Conservation (phyloP, 345 rosid species). For the Citrus sinensis region DNA sequence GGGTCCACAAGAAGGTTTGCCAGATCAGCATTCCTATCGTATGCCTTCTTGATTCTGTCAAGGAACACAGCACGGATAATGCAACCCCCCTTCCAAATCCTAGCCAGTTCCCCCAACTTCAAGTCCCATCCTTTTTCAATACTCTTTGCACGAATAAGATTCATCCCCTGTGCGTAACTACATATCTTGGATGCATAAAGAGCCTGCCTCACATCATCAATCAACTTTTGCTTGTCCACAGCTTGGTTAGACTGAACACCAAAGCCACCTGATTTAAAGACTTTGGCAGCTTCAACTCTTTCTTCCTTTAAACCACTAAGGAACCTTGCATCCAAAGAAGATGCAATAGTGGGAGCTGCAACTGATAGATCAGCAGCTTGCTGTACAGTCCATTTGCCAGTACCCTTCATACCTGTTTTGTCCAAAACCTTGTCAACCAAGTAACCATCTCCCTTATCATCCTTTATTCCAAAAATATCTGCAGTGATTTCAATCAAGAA, state of each 20-base stretch:
- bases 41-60: conserved; percentile 95
- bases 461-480: conserved; percentile 81
- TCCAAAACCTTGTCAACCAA: conserved; percentile 94
- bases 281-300: conserved; percentile 79
- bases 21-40: conserved; percentile 79
- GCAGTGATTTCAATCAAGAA: conserved; percentile 94
- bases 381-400: conserved; percentile 98
- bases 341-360: conserved; percentile 88
- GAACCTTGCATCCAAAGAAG: conserved; percentile 89
- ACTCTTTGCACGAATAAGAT: conserved; percentile 90
- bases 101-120: conserved; percentile 89
- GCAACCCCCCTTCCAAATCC: conserved; percentile 99
- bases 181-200: conserved; percentile 95
- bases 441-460: conserved; percentile 80
- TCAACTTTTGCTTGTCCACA: conserved; percentile 74
- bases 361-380: conserved; percentile 97
- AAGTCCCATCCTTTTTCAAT: conserved; percentile 81
- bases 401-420: conserved; percentile 98
- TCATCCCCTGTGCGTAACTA: conserved; percentile 98
- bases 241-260: conserved; percentile 57
- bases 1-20: conserved; percentile 94
- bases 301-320: conserved; percentile 93
- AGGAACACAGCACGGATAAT: conserved; percentile 89
- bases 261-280: conserved; percentile 75
- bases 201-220: conserved; percentile 86